These are phyloP conservation scores for Aspergillus clavatus DNA, from an alignment of 2,329 filamentous ascomycete species.

Conservation along the genomic window DNA sequence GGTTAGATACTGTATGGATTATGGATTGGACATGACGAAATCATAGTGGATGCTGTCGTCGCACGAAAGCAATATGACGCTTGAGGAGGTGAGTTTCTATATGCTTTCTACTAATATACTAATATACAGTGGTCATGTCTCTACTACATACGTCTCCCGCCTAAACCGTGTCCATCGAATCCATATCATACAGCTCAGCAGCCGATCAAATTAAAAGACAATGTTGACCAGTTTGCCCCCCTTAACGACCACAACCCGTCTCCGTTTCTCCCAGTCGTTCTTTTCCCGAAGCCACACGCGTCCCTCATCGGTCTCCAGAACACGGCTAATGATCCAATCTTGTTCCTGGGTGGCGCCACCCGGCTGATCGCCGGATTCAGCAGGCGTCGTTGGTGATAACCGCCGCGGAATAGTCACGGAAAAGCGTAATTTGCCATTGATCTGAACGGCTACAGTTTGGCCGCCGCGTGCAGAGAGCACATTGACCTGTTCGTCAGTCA, in stretches of 20 bases:
- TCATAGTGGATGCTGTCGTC: too few species aligned
- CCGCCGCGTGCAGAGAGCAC: constrained; percentile 48
- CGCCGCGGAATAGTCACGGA: constrained; percentile 59
- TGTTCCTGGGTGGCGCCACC: constrained; percentile 38
- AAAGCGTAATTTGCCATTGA: constrained; percentile 74
- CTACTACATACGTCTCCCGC: not conserved
- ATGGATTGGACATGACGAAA: too few species aligned
- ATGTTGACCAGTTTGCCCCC: constrained; percentile 70
- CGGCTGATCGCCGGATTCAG: constrained; percentile 11
- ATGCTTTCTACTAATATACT: not conserved
- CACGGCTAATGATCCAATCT: constrained; percentile 57
- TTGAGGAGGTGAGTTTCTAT: too few species aligned
- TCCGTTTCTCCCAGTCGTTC: constrained; percentile 50
- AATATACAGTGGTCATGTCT: constrained; percentile 5
- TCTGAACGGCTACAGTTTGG: constrained; percentile 59
- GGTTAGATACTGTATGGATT: too few species aligned
- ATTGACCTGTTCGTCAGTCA: constrained; percentile 35
- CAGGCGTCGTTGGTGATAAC: constrained; percentile 33
- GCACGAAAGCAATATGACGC: too few species aligned
- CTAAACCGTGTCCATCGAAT: too few species aligned
- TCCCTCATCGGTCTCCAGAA: constrained; percentile 60
- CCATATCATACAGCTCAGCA: too few species aligned
- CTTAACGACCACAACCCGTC: constrained; percentile 61
- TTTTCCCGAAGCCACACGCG: constrained; percentile 51
- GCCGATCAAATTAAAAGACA: constrained; percentile 50